Evolutionary conservation across 176 grass and related monocot species (phyloP), one percentile per base, ranked within the genome.

Genomic region (Oryza rufipogon): DNA sequence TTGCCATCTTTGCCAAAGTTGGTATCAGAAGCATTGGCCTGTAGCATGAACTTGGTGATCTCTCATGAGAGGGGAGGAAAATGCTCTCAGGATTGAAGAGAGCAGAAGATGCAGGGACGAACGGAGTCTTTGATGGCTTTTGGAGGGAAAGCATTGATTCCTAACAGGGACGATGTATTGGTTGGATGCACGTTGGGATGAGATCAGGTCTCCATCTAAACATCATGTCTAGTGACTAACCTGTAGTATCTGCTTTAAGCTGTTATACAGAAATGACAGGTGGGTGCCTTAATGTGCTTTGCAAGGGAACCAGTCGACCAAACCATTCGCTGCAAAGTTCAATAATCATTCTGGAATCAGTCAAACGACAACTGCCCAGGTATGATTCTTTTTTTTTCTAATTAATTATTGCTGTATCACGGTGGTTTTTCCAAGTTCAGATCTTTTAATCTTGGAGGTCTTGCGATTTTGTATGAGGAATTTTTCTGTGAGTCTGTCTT

Each of bases 121-220:
- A 90, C 23, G 88, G 26, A 11, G 47, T 74, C 48, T 83, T 74
- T 74, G 64, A 12, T 78, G 11, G 16, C 81, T 61, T 86, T 86
- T 73, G 73, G 78, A 86, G 84, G 73, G 36, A 67, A 63, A 6
- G 60, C 10, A 46, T 66, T 71, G 33, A 68, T 34, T 79, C 11
- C 19, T 51, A 19, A 36, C 15, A 41, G 74, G 82, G 68, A 73
- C 28, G 61, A 36, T 74, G 20, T 69, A 77, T 79, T 78, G 30
- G 84, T 90, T 73, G 88, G 75, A 82, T 70, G 84, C 84, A 87
- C 75, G 88, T 83, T 54, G 19, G 72, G 68, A 39, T 61, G 73
- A 75, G 47, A 78, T 86, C 68, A 78, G 73, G 25, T 61, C 25
- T 36, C 5, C 10, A 74, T 71, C 49, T 68, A 73, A 83, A 61